Percentiles rank a stretch among this genome's conserved stretches.
Conservation (phyloP, 257 asterid genomes). For the Nicotiana benthamiana region DNA sequence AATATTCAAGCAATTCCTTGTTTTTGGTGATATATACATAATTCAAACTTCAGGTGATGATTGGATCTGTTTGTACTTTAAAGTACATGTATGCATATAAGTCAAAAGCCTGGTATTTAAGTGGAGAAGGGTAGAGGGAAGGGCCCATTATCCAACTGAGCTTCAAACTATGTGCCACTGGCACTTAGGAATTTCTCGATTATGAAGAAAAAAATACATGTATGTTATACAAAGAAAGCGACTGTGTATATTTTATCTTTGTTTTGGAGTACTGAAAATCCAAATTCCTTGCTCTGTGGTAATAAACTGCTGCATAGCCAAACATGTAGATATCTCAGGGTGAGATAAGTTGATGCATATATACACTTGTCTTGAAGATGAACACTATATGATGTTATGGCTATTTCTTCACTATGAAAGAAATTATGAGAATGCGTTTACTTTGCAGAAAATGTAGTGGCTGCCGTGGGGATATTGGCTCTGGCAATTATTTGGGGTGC, state of each 20-base stretch:
- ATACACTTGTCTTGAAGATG: too few species aligned
- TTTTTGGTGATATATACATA: not conserved
- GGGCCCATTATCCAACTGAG: too few species aligned
- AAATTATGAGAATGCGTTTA: not conserved
- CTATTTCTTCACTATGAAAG: not conserved
- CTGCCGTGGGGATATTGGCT: slow-evolving; percentile 63
- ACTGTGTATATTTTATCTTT: not conserved
- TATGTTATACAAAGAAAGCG: not conserved
- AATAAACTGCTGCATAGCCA: not conserved
- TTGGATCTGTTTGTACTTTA: not conserved
- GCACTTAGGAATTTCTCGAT: too few species aligned
- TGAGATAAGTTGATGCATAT: not conserved
- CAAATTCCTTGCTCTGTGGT: not conserved
- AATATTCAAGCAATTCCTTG: not conserved
- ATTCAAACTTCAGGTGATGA: not conserved
- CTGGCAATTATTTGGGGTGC: slow-evolving; percentile 81
- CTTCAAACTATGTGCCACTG: too few species aligned
- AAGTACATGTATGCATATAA: not conserved
- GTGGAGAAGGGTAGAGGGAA: too few species aligned
- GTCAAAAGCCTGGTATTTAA: too few species aligned
- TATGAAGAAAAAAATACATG: not conserved
- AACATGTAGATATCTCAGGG: not conserved
- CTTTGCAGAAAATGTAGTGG: slow-evolving; percentile 65
- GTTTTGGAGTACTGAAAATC: not conserved
- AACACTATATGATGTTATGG: not conserved